Base-by-base conservation (phyloP, 2,329 filamentous ascomycete genomes). In the Cytospora piceicola region DNA sequence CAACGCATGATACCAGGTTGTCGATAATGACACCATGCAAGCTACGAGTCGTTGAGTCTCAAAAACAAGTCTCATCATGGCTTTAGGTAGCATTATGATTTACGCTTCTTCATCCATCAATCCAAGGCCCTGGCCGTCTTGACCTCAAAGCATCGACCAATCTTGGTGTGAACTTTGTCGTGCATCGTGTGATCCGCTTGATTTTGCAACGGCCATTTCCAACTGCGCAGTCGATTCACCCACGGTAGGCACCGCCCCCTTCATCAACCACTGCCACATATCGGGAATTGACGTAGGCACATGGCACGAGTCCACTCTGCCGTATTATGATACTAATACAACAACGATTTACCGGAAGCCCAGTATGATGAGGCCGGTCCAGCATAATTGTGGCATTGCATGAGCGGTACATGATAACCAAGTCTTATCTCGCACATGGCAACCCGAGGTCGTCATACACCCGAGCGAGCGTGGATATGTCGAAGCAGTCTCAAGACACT, bases 1-100 rank as follows among this genome's bases (percentile, higher is more conserved):
- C 51, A 61, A 24, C 36, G 49, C 49, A 63, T 68, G 63, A 68
- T 68, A 68, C 66, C 66, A 68, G 66, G 63, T 64, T 61, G 63
- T 66, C 55, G 6, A 39, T 54, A 36, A 39, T 36, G 60, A 54
- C 63, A 49, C 46, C 46, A 49, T 20, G 22, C 22, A 56, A 52
- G 51, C 59, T 60, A 61, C 63, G 61, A 66, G 58, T 54, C 24
- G 11, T 39, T 39, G 32, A 51, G 59, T 60, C 46, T 49, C 29
- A 24, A 29, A 32, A 29, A 32, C 27, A 15, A 58, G 29, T 59
- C 63, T 66, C 39, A 53, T 22, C 42, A 56, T 63, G 66, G 53
- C 63, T 55, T 49, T 60, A 36, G 52, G 52, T 58, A 68, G 56
- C 66, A 60, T 66, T 39, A 66, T 66, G 56, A 66, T 63, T 60